Evolutionary conservation across 2,329 filamentous ascomycete species (phyloP), one percentile per base, ranked within the genome.

Genomic region (Aspergillus sp.): DNA sequence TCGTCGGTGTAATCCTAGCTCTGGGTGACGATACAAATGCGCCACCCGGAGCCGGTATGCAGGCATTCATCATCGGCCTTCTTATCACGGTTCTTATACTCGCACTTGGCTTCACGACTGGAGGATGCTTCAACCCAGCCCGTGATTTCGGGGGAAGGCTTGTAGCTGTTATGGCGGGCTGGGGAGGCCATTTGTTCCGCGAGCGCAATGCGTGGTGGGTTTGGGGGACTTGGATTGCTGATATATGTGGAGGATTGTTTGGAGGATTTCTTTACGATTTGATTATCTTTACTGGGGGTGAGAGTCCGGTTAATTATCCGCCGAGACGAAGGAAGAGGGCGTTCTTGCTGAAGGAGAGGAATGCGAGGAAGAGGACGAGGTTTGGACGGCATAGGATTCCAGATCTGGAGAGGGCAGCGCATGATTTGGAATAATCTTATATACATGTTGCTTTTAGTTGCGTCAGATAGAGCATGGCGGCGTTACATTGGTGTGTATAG

Each of bases 1-100:
- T 71, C 6, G 59, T 70, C 7, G 66, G 70, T 4, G 68, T 65
- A 1, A 68, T 77, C 22, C 59, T 77, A 12, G 74, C 74, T 0
- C 56, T 76, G 42, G 73, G 77, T 15, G 78, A 79, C 50, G 75
- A 79, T 42, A 68, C 69, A 11, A 80, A 80, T 54, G 72, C 75
- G 0, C 77, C 78, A 2, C 77, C 77, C 1, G 77, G 77, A 1
- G 75, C 76, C 9, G 74, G 74, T 58, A 76, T 74, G 74, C 69
- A 73, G 30, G 68, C 73, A 0, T 74, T 76, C 15, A 63, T 64
- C 17, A 52, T 65, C 13, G 63, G 63, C 1, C 37, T 65, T 0
- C 8, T 65, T 12, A 61, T 65, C 20, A 51, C 48, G 5, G 50
- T 61, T 1, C 33, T 65, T 12, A 37, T 52, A 4, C 45, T 65